A percentile compares a stretch with the other conserved stretches of the same genome.
Conservation (phyloP, 768 basidiomycete genomes). For the Daedalea quercina region DNA sequence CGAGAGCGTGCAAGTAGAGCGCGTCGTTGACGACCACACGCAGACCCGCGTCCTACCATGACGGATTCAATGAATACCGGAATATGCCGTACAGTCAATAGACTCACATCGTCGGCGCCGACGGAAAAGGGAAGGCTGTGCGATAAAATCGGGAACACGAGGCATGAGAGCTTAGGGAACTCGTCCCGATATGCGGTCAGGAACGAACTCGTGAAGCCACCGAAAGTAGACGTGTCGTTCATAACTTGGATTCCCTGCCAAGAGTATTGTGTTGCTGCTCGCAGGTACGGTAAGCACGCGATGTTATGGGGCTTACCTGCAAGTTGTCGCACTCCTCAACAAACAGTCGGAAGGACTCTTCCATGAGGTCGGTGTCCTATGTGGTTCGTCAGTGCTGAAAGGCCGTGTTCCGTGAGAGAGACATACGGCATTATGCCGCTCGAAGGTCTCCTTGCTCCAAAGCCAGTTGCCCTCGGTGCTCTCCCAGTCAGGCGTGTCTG, state of each 20-base stretch:
- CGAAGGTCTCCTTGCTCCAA: conserved; percentile 43
- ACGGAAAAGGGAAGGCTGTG: conserved; percentile 26
- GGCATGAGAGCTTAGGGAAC: conserved; percentile 50
- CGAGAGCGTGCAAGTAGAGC: conserved; percentile 31
- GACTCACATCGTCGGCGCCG: conserved; percentile 39
- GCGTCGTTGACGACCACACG: conserved; percentile 53
- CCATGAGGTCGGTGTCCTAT: conserved; percentile 62
- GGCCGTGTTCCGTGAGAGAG: neutral
- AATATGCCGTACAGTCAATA: neutral
- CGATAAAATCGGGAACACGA: conserved; percentile 56
- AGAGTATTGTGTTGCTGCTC: neutral
- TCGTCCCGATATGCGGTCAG: conserved; percentile 63
- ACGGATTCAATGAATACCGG: neutral
- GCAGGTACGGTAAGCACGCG: neutral
- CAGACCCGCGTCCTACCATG: conserved; percentile 1
- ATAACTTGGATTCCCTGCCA: conserved; percentile 63
- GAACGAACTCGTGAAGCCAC: conserved; percentile 55
- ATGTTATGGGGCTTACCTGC: conserved; percentile 40
- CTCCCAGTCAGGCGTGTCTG: conserved; percentile 54
- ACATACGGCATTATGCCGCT: conserved; percentile 48
- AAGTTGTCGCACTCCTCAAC: conserved; percentile 72
- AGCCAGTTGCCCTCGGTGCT: conserved; percentile 50
- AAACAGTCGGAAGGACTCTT: conserved; percentile 56
- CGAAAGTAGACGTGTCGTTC: conserved; percentile 56
- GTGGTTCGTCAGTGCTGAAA: neutral